Base-by-base conservation (phyloP, 257 asterid species). In the Primulina eburnea region DNA sequence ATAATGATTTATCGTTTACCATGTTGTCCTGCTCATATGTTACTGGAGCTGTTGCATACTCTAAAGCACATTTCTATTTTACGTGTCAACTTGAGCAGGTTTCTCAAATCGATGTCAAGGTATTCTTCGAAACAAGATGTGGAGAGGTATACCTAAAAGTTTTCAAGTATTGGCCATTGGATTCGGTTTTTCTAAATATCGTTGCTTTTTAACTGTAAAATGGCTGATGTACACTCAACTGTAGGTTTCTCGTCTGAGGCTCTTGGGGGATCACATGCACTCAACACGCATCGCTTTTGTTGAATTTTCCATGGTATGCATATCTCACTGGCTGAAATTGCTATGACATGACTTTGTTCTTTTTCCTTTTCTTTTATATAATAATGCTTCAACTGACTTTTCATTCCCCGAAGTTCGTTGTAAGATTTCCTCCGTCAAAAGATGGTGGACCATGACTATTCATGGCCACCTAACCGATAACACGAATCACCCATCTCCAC, bases 161-260 rank as follows among this genome's bases (percentile, higher is more conserved):
- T 50, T 50, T 57, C n/a, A 35, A 47, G 57, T 50, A 5, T 50
- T 50, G 2, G 7, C 64, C 59, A 53, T 47, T 3, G 38, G 57
- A n/a, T 65, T 35, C 35, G 43, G 56, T 61, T 66, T 35, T 47
- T 60, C 64, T 35, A 64, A 40, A 60, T 17, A 24, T 67, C 65
- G 21, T 65, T 16, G 21, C 57, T 50, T 53, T 61, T 38, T 74
- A 34, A 67, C 28, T 71, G 60, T 21, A 53, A 72, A 43, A 67
- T 60, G 24, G 2, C 18, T 24, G 74, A 62, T 17, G n/a, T 70
- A 40, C 30, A 38, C 63, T 64, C 62, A 20, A 60, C 68, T 77
- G 26, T 82, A 92, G 98, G 98, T 92, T 79, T 92, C 98, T 76
- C 91, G 92, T 53, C 83, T 92, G 80, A 90, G 92, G 95, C 97